Evolutionary conservation across 805 yeast genomes (phyloP).

Genomic region (Candida dendrica): DNA sequence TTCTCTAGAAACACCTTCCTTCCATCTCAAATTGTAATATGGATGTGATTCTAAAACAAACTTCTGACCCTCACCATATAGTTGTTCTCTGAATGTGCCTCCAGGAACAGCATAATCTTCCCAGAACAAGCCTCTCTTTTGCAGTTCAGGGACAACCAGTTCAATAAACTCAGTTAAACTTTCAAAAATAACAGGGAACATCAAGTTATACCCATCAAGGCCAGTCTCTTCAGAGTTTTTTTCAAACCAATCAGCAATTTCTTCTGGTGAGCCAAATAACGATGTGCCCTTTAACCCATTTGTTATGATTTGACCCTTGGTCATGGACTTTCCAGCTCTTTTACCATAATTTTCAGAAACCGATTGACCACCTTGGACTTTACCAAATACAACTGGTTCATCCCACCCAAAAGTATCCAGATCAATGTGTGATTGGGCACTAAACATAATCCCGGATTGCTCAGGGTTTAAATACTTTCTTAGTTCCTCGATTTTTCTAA

Average conservation of each 20-base stretch:
- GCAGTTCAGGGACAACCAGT: constrained; percentile 29
- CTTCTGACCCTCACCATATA: constrained; percentile 22
- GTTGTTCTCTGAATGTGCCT: constrained; percentile 28
- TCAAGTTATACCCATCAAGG: constrained; percentile 38
- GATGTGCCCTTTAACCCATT: constrained; percentile 29
- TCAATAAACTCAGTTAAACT: constrained; percentile 33
- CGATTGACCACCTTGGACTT: constrained; percentile 8
- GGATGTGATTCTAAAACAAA: constrained; percentile 13
- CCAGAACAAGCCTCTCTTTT: constrained; percentile 28
- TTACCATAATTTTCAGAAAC: constrained; percentile 12
- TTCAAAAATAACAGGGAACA: constrained; percentile 30
- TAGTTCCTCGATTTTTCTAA: constrained; percentile 21
- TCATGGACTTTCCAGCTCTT: constrained; percentile 12
- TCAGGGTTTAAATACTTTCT: constrained; percentile 25
- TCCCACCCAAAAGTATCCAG: constrained; percentile 25
- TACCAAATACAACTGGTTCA: constrained; percentile 16
- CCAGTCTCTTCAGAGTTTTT: constrained; percentile 32
- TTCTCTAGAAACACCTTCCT: constrained; percentile 17
- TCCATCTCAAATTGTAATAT: constrained; percentile 16
- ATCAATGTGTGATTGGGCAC: constrained; percentile 36
- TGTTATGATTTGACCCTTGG: constrained; percentile 14
- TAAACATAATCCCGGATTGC: constrained; percentile 32
- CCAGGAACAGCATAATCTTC: constrained; percentile 28
- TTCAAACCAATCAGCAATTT: constrained; percentile 33
- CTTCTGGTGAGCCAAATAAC: constrained; percentile 24